Evolutionary conservation across 1,284 basidiomycete species (phyloP), one percentile per base, ranked within the genome.

Genomic region (Microbotryomycetes sp.): DNA sequence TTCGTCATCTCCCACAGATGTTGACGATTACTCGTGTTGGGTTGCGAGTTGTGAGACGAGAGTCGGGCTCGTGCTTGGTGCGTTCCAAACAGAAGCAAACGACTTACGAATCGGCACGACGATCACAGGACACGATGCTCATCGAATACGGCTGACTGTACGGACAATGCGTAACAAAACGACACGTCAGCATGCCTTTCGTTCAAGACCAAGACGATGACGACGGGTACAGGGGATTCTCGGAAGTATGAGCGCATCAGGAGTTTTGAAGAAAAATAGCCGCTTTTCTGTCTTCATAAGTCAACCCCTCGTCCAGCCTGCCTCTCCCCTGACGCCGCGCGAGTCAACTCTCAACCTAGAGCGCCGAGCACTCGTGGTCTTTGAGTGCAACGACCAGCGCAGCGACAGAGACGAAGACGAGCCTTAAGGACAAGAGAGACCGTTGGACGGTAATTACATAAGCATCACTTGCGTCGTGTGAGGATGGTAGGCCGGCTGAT

Each of bases 1-100:
- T 57, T 67, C 65, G 56, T 67, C 65, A 57, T 64, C 65, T 67
- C 65, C 65, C 65, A 63, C 6, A 28, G 28, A 26, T 5, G 6
- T 3, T 22, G 6, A 15, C 6, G 6, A 28, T 19, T 5, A 30
- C 23, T 45, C 36, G 25, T 46, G 36, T 42, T 3, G 32, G 42
- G 9, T 28, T 23, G 23, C 22, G 50, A 25, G 9, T 49, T 45
- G 9, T 31, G 15, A n/a, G n/a, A 46, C 3, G 49, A 23, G 45
- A 25, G 30, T 26, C 25, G 46, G 6, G 46, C 30, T 9, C 25
- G 7, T 30, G 54, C 5, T 28, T 14, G 12, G 14, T 28, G 25
- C 54, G n/a, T 28, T 28, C 7, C 29, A 28, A 28, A 9, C 28
- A 4, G n/a, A 16, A 30, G n/a, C 0, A 23, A 31, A 15, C n/a